Percentiles rank a stretch among this genome's conserved stretches.
Conservation (phyloP, 169 alveolate species). For the Plasmodium ovale region DNA sequence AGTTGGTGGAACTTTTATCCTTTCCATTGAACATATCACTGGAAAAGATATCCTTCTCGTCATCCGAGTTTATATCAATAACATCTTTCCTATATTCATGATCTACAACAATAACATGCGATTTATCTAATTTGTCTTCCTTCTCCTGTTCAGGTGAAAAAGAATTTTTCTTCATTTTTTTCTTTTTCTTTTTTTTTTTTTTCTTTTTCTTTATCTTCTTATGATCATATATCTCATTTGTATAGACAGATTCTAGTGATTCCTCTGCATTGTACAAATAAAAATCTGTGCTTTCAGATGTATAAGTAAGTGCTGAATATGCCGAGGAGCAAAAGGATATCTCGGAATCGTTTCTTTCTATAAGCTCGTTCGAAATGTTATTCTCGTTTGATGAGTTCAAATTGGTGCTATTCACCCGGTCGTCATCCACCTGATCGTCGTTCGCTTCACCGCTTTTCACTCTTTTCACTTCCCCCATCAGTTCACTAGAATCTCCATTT, state of each 20-base stretch:
- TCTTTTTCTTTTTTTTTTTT: conserved; percentile 10
- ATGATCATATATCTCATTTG: conserved; percentile 60
- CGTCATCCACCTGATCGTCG: neutral
- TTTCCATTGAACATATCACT: neutral
- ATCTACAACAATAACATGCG: neutral
- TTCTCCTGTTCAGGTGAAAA: neutral
- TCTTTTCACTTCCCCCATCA: neutral
- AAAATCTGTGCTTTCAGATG: conserved; percentile 64
- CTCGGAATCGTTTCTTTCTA: conserved; percentile 37
- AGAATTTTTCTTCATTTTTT: conserved; percentile 4
- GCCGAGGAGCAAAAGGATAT: conserved; percentile 73
- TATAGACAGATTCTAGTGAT: conserved; percentile 35
- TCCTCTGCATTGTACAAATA: conserved; percentile 52
- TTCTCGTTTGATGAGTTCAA: conserved; percentile 42
- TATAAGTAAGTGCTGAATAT: conserved; percentile 40
- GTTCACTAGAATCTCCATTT: neutral
- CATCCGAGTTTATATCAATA: conserved; percentile 20
- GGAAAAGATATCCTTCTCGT: conserved; percentile 15
- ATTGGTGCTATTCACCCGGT: conserved; percentile 1
- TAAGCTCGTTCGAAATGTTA: conserved; percentile 22
- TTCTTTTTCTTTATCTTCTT: conserved; percentile 38
- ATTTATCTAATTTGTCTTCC: neutral
- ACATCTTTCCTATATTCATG: neutral
- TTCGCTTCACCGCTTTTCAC: neutral
- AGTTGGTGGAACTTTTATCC: neutral